Evolutionary conservation across 169 alveolate species (phyloP).

Genomic region (Plasmodium knowlesi): DNA sequence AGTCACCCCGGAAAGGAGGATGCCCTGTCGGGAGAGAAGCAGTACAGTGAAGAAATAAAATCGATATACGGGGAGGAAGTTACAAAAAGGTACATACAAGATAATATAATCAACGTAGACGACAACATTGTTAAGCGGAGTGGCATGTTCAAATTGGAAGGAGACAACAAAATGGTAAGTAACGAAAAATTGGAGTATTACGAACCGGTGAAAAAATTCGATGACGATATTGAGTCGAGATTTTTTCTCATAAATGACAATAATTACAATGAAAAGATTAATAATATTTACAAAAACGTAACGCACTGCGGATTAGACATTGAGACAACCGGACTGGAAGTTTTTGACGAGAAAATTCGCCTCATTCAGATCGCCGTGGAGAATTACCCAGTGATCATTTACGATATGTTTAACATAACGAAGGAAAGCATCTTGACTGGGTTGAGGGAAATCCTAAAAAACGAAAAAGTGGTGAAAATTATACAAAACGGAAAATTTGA

Average conservation of each 20-base stretch:
- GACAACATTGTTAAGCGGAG: conserved; percentile 32
- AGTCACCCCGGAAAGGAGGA: not conserved
- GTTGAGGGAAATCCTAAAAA: conserved; percentile 72
- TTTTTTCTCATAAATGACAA: conserved; percentile 76
- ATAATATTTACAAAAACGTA: conserved; percentile 74
- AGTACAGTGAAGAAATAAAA: not conserved
- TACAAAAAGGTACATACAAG: conserved; percentile 38
- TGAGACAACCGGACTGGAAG: conserved; percentile 90
- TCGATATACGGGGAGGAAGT: conserved; percentile 17
- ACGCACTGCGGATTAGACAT: conserved; percentile 84
- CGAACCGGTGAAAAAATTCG: conserved; percentile 46
- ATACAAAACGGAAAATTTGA: conserved; percentile 90
- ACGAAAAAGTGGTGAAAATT: conserved; percentile 78
- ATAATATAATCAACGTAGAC: conserved; percentile 64
- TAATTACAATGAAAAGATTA: conserved; percentile 67
- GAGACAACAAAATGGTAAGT: not conserved
- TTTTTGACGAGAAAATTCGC: conserved; percentile 79
- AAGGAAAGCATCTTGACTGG: conserved; percentile 73
- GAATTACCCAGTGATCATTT: conserved; percentile 80
- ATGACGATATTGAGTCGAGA: conserved; percentile 63
- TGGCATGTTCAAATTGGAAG: conserved; percentile 10
- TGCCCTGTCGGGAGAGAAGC: not conserved
- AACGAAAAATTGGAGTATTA: conserved; percentile 16
- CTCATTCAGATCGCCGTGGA: conserved; percentile 83
- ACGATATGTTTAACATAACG: conserved; percentile 80